Evolutionary conservation across 768 basidiomycete species (phyloP), one percentile per base, ranked within the genome.

Genomic region (Leucocoprinus sp.): DNA sequence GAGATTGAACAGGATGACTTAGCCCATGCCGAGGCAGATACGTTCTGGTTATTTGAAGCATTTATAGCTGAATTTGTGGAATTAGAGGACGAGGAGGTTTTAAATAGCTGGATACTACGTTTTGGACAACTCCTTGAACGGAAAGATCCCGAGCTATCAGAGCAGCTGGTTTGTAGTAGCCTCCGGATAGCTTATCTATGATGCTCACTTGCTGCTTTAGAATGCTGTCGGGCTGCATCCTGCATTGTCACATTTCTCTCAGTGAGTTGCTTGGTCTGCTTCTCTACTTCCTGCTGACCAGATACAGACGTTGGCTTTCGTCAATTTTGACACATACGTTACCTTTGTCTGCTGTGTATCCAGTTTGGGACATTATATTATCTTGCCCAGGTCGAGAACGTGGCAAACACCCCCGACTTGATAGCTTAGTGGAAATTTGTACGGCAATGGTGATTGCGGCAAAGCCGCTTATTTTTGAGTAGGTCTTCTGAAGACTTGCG

Each of bases 1-100:
- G 85, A 88, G 55, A 67, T 78, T 1, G 74, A 84, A 14, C 60
- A 70, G 0, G 72, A 76, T 43, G 81, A 84, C 34, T 58, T 74
- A 8, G 69, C 74, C 0, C 84, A 88, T 57, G 72, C 72, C 4
- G 87, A 90, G 59, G 86, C 87, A 1, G 87, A 90, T 54, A 73
- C 81, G 0, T 90, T 90, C 58, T 90, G 86, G 87, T 55, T 88
- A 4, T 83, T 89, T 45, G 84, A 88, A 58, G 73, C 78, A 0
- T 68, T 89, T 53, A 64, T 87, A 0, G 77, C 79, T 21, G 86
- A 89, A 55, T 75, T 89, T 39, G 67, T 75, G 1, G 86, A 85
- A 41, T 58, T 90, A n/a, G 80, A 82, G 49, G 82, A 82, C 42
- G 78, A 80, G 47, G 79, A 80, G 22, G 74, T 74, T 12, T 75